These are phyloP conservation scores for Citrus australasica DNA, from an alignment of 345 rosid genomes.

Conservation along the genomic window DNA sequence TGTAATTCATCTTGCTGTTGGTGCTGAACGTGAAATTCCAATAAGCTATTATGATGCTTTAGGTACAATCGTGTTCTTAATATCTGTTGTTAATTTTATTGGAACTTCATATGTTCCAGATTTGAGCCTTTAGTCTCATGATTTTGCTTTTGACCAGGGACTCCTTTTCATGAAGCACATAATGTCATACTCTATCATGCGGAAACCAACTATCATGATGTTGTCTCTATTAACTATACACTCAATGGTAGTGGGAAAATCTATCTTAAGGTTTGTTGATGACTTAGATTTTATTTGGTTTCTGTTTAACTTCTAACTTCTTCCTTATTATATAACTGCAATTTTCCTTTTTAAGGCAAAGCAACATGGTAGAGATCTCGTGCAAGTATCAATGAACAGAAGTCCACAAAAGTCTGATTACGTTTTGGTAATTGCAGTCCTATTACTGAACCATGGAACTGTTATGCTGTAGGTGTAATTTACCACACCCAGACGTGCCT, in stretches of 20 bases:
- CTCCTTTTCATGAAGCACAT: constrained; percentile 72
- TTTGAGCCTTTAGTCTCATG: constrained; percentile 13
- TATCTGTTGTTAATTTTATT: constrained; percentile 6
- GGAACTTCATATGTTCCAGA: constrained; percentile 3
- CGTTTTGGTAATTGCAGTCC: too few relatives aligned
- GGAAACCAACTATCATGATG: constrained; percentile 71
- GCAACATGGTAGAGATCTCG: too few relatives aligned
- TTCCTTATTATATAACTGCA: too few relatives aligned
- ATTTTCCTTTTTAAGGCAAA: too few relatives aligned
- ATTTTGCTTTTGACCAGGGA: constrained; percentile 46
- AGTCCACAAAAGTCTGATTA: too few relatives aligned
- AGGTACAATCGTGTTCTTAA: constrained; percentile 39
- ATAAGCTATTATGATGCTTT: constrained; percentile 61
- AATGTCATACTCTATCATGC: constrained; percentile 45
- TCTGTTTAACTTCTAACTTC: too few relatives aligned
- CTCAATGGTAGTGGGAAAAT: too few relatives aligned
- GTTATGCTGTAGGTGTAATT: too few relatives aligned
- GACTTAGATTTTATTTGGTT: too few relatives aligned
- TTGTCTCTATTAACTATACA: constrained; percentile 45
- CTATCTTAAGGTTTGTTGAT: too few relatives aligned
- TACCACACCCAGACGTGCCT: background rate
- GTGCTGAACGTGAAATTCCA: constrained; percentile 71
- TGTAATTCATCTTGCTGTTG: constrained; percentile 64
- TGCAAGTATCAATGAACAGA: too few relatives aligned
- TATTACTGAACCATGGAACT: too few relatives aligned